These are phyloP conservation scores for Kodamaea kaohsiungensis DNA, from an alignment of 805 yeast genomes.

Conservation along the genomic window DNA sequence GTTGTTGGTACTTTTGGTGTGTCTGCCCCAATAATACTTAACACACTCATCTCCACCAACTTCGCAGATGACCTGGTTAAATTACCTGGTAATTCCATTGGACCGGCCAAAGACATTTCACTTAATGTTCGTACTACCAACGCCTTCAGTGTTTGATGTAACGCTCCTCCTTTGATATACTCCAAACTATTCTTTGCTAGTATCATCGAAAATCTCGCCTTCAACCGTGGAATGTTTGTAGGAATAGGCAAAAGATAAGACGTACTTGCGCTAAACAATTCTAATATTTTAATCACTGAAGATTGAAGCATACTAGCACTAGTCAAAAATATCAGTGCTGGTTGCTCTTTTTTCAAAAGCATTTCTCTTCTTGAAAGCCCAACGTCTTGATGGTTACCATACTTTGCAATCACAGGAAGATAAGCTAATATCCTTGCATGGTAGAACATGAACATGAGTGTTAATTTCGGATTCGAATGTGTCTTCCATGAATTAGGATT, in stretches of 20 bases:
- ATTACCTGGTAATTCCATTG: conserved; percentile 59
- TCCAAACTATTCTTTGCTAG: conserved; percentile 79
- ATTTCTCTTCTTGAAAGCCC: conserved; percentile 41
- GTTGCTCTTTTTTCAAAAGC: conserved; percentile 38
- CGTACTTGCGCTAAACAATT: conserved; percentile 45
- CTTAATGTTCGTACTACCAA: conserved; percentile 52
- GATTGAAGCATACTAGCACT: conserved; percentile 71
- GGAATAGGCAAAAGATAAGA: conserved; percentile 63
- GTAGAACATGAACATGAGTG: conserved; percentile 49
- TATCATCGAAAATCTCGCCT: conserved; percentile 60
- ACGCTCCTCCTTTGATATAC: conserved; percentile 79
- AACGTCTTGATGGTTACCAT: conserved; percentile 42
- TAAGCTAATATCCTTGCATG: conserved; percentile 46
- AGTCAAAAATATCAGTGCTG: conserved; percentile 36
- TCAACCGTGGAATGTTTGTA: conserved; percentile 59
- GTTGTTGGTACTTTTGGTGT: conserved; percentile 17
- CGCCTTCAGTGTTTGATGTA: conserved; percentile 67
- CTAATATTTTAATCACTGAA: conserved; percentile 60
- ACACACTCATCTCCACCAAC: conserved; percentile 58
- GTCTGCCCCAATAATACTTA: conserved; percentile 60
- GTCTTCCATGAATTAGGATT: conserved; percentile 24
- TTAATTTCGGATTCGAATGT: conserved; percentile 47
- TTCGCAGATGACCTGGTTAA: conserved; percentile 57
- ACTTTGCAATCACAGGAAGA: conserved; percentile 42
- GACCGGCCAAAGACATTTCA: conserved; percentile 53